Evolutionary conservation across 495 filamentous ascomycete species (phyloP), one percentile per base, ranked within the genome.

Genomic region (Tuber aestivum): DNA sequence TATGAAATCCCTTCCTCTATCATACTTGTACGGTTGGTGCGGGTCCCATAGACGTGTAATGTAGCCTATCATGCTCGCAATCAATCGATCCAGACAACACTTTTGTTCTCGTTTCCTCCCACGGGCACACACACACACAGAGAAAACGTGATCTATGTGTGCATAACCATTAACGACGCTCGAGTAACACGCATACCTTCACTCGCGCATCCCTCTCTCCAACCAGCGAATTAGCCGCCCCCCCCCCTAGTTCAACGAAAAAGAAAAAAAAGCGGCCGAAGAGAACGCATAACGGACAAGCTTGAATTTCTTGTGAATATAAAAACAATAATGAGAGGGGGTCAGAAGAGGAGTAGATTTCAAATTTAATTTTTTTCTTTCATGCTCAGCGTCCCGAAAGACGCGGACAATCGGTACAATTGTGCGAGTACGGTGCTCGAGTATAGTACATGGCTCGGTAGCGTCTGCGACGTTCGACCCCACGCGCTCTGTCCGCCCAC

Each of bases 381-480:
- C 68, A 74, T 44, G 71, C 61, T 50, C 71, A 16, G 74, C 74
- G 41, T 12, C 71, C 41, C 44, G 70, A 69, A 72, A 68, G 37
- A 70, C 50, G 38, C 27, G 71, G 70, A 38, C 40, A 20, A 44
- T 76, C 50, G 48, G 70, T 71, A 44, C 35, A 45, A 40, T 40
- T 40, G 38, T 40, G 7, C 38, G 2, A 3, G 38, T 45, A 45
- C 42, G n/a, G n/a, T n/a, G n/a, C n/a, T n/a, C 38, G 2, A 3
- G 38, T 45, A 45, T 18, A 45, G 18, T 16, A 1, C 16, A 42
- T 70, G 41, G 40, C 27, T 56, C 41, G 45, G 70, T 35, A 78
- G 70, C 41, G 48, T 74, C 35, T 12, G 41, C 77, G 71, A 79
- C 78, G 77, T 79, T 76, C 37, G 70, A 71, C 14, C 56, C 56